Evolutionary conservation across 305 asterid genomes (phyloP), one percentile per base, ranked within the genome.

Genomic region (Solanum chacoense): DNA sequence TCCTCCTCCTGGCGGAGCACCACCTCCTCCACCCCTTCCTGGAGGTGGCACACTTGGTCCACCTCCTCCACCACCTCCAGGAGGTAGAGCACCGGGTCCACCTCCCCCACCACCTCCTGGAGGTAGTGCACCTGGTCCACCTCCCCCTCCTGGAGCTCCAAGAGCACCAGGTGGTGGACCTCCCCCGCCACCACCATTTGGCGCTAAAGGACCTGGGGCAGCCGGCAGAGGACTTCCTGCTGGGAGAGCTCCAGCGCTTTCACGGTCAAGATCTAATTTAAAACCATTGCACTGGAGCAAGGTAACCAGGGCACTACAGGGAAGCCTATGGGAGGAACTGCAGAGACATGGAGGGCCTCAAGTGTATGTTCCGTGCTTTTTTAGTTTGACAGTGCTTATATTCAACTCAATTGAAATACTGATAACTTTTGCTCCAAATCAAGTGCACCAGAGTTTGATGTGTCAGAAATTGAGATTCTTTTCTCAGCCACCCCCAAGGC

Each of bases 221-320:
- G 91, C 97, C 90, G 74, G 50, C n/a, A 22, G 50, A 42, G 74
- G 85, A 31, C 38, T 24, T 86, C 71, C 71, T 87, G 79, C 90
- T 50, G 92, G 92, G 80, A 91, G 93, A 86, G 93, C 92, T 18
- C 92, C 92, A 10, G 92, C 91, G 34, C 88, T 91, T 65, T 65
- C 89, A 87, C 92, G 93, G 78, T 88, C 93, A 67, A 95, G 94
- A 92, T 96, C 99, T 79, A 95, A 93, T 79, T 89, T 98, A 90
- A 96, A 95, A 91, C 99, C 99, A 88, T 94, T 98, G 91, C 99
- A 98, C 80, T 96, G 99, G 99, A 98, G 99, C 95, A 98, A 98
- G 94, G 98, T 98, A 86, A 95, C 99, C 65, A 94, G 99, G 93
- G 99, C 95, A 91, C 45, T 95, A 86, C 98, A 98, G 92, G 99